phyloP scores from a whole-genome alignment of 495 filamentous ascomycete species.

The Lepidopterella palustris region DNA sequence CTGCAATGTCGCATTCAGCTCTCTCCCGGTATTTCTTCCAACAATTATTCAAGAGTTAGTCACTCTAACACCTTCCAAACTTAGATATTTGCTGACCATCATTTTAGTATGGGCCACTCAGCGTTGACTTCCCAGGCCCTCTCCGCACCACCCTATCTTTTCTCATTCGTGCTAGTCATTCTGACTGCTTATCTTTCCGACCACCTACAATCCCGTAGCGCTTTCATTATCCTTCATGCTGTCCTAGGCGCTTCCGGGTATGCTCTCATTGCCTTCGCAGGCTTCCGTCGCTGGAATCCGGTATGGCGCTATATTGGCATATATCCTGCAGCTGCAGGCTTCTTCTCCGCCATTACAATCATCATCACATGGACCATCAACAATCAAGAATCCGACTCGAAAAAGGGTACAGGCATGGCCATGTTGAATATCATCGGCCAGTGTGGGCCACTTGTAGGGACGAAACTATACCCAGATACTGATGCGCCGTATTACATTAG shows the following conservation, averaged over 20 bases:
- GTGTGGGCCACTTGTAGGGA: slow-evolving; percentile 56
- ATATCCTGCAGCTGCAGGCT: slow-evolving; percentile 34
- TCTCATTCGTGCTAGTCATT: slow-evolving; percentile 65
- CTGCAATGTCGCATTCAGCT: slow-evolving; percentile 67
- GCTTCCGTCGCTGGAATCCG: slow-evolving; percentile 18
- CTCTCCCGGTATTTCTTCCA: slow-evolving; percentile 79
- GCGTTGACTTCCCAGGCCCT: slow-evolving; percentile 70
- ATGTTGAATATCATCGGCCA: slow-evolving; percentile 58
- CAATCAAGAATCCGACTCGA: slow-evolving; percentile 49
- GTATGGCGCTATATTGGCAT: slow-evolving; percentile 31
- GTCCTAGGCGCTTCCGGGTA: slow-evolving; percentile 67
- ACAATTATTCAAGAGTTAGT: slow-evolving; percentile 57
- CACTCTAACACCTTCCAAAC: not conserved
- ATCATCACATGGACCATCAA: slow-evolving; percentile 37
- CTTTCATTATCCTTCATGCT: slow-evolving; percentile 58
- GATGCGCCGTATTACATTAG: slow-evolving; percentile 55
- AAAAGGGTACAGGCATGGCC: slow-evolving; percentile 53
- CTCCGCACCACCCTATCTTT: slow-evolving; percentile 73
- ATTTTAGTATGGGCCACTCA: slow-evolving; percentile 59
- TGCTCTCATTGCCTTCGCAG: slow-evolving; percentile 34
- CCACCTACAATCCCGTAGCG: slow-evolving; percentile 60
- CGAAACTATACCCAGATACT: slow-evolving; percentile 51
- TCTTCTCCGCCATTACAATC: slow-evolving; percentile 37
- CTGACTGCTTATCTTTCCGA: slow-evolving; percentile 67
- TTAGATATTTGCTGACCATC: not conserved